Evolutionary conservation across 139 green algal genomes (phyloP).

Genomic region (Picochlorum sp.): DNA sequence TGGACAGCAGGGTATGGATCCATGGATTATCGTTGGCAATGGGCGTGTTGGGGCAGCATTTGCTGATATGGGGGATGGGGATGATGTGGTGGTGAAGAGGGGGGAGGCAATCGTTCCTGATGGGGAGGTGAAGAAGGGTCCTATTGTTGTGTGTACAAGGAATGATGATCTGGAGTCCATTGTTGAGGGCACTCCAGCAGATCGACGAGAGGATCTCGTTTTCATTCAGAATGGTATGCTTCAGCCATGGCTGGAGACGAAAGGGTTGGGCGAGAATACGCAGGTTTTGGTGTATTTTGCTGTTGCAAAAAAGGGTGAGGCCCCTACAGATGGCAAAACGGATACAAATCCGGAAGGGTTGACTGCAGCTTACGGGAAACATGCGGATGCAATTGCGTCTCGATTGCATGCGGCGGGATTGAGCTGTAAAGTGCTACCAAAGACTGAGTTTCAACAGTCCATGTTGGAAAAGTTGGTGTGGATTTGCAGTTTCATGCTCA

Average conservation of each 20-base stretch:
- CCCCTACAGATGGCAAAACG: constrained; percentile 83
- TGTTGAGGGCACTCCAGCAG: constrained; percentile 53
- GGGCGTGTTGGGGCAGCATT: constrained; percentile 77
- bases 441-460: constrained; percentile 47
- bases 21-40: constrained; percentile 67
- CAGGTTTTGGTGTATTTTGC: constrained; percentile 98
- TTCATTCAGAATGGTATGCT: constrained; percentile 99
- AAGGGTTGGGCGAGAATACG: constrained; percentile 76
- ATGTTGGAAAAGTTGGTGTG: constrained; percentile 99
- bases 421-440: constrained; percentile 80
- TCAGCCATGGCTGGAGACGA: constrained; percentile 81
- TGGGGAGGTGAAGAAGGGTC: constrained; percentile 28
- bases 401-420: constrained; percentile 68
- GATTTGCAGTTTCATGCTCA: constrained; percentile 95
- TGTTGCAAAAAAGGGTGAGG: constrained; percentile 88
- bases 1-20: constrained; percentile 20
- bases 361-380: constrained; percentile 77
- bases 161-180: constrained; percentile 78
- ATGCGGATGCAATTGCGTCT: constrained; percentile 68
- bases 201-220: constrained; percentile 79
- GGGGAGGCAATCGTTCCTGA: constrained; percentile 36
- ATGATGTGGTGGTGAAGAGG: constrained; percentile 53
- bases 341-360: constrained; percentile 94
- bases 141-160: constrained; percentile 84
- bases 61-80: constrained; percentile 52